Base-by-base conservation (phyloP, 768 basidiomycete species). In the Amanita thiersii region DNA sequence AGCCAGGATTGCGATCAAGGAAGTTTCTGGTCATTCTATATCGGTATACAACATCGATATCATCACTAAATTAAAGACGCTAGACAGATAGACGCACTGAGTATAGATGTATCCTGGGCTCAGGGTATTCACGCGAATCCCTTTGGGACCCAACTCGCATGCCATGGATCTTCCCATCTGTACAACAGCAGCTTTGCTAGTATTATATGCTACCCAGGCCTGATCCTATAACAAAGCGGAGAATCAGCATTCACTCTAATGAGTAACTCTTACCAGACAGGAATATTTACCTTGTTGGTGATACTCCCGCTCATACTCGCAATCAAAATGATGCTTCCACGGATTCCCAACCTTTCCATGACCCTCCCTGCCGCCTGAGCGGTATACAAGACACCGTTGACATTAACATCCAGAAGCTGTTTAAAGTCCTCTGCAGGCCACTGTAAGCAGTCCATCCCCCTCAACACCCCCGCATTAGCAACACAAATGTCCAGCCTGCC, bases 111-210 rank as follows among this genome's bases (percentile, higher is more conserved):
- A 75, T 17, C 85, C 84, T 0, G 83, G 84, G 38, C 79, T 82
- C 43, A 87, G 62, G 3, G 73, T 63, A 55, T 87, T 87, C 46
- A 84, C 82, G 2, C 84, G 68, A 37, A 87, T 86, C 2, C 64
- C 59, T 50, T 77, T 64, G n/a, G 58, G 59, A 2, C 81, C 83
- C 1, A 86, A 70, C 51, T 87, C 85, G 54, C 80, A 82, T 2
- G 82, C 84, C 73, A 87, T 73, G 49, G 78, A 81, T 26, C 85
- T 76, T 2, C 65, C 74, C 79, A 85, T 82, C 61, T 87, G 85
- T 24, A 85, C 47, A n/a, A 87, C 79, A n/a, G 79, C 85, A 1
- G 79, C 68, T 61, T 86, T 87, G 58, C 75, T 77, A 15, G 75
- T 72, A 55, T 84, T 85, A 59, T 86, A 86, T 2, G 79, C 76